phyloP scores from a whole-genome alignment of 768 basidiomycete species.

The Trametes coccinea region DNA sequence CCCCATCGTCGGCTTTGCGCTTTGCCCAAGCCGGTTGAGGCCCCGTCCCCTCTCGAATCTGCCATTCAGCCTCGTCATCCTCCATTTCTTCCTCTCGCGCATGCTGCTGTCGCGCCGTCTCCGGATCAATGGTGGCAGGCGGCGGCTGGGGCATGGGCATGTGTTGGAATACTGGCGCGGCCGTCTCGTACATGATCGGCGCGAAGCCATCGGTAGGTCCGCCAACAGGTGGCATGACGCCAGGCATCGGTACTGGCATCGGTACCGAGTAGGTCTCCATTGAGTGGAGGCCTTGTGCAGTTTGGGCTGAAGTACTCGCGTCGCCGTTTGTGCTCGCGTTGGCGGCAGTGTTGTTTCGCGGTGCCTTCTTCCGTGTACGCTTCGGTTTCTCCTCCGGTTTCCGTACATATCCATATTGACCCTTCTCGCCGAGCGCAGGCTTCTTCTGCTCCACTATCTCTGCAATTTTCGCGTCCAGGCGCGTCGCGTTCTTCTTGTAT shows the following conservation, averaged over 20 bases:
- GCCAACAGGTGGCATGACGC: slow-evolving; percentile 18
- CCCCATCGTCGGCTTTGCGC: slow-evolving; percentile 46
- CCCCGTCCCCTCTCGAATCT: slow-evolving; percentile 55
- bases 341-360: slow-evolving; percentile 5
- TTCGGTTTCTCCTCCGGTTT: slow-evolving; percentile 70
- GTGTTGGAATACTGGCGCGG: slow-evolving; percentile 17
- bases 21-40: slow-evolving; percentile 74
- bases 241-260: slow-evolving; percentile 21
- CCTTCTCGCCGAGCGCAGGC: slow-evolving; percentile 70
- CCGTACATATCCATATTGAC: slow-evolving; percentile 81
- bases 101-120: slow-evolving; percentile 38
- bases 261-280: slow-evolving; percentile 23
- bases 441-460: slow-evolving; percentile 70
- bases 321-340: slow-evolving; percentile 14
- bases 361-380: slow-evolving; percentile 24
- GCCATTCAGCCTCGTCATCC: slow-evolving; percentile 66
- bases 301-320: neutral
- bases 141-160: slow-evolving; percentile 12
- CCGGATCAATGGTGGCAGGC: slow-evolving; percentile 33
- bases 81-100: slow-evolving; percentile 70
- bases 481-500: slow-evolving; percentile 78
- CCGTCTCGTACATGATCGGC: slow-evolving; percentile 15
- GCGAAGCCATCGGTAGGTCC: slow-evolving; percentile 15
- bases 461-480: slow-evolving; percentile 65
- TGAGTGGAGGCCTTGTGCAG: slow-evolving; percentile 3